Conservation (phyloP, 768 basidiomycete species). For the Mrakia frigida region DNA sequence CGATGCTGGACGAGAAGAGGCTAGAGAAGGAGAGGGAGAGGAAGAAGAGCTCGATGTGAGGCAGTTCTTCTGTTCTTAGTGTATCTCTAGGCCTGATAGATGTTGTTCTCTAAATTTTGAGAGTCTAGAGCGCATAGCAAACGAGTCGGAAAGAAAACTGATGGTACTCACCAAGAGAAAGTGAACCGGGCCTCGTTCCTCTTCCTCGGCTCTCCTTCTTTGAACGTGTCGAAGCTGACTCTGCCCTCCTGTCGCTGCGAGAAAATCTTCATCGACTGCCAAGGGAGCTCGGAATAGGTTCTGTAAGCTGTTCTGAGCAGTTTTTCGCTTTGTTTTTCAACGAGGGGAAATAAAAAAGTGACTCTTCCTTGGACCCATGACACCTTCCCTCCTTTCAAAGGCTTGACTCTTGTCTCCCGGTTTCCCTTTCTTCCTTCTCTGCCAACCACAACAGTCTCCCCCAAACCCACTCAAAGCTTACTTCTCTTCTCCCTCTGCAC, state of each 20-base stretch:
- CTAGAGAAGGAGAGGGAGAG: slow-evolving; percentile 13
- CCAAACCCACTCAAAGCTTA: background rate
- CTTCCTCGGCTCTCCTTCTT: no score
- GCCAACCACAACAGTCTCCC: slow-evolving; percentile 1
- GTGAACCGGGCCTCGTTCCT: no score
- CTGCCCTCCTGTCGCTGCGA: no score
- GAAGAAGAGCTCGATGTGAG: slow-evolving; percentile 6
- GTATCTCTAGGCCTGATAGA: background rate
- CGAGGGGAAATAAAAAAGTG: no score
- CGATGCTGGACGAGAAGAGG: slow-evolving; percentile 7
- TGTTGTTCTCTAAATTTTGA: background rate
- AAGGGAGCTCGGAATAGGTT: no score
- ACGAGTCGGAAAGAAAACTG: no score
- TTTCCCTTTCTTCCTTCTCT: background rate
- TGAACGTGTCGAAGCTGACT: no score
- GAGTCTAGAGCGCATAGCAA: background rate
- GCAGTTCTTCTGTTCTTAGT: background rate
- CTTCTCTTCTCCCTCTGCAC: background rate
- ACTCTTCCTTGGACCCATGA: no score
- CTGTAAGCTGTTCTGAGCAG: no score
- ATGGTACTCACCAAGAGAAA: no score
- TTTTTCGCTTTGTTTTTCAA: no score
- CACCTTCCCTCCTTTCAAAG: background rate
- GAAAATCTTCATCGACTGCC: no score
- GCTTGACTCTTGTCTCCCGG: background rate